Conservation (phyloP, 345 rosid species). For the Bruguiera gymnorhiza region DNA sequence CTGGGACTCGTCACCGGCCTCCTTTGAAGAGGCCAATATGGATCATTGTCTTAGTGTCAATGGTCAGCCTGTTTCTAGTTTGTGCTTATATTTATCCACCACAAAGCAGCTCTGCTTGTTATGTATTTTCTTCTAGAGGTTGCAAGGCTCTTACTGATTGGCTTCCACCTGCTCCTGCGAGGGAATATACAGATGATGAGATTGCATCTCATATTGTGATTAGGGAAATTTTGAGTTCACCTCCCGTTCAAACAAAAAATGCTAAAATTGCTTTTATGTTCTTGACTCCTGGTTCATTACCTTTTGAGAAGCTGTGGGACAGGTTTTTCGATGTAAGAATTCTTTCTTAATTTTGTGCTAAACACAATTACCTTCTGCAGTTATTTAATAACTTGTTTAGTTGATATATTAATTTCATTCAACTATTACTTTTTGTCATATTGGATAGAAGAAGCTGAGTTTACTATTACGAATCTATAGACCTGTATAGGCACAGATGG, state of each 20-base stretch:
- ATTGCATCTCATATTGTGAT: conserved; percentile 67
- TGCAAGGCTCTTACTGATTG: conserved; percentile 76
- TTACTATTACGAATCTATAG: too few relatives aligned
- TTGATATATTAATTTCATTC: too few relatives aligned
- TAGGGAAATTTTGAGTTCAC: conserved; percentile 56
- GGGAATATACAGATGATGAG: conserved; percentile 82
- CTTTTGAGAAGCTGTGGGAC: conserved; percentile 95
- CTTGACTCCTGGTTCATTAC: conserved; percentile 77
- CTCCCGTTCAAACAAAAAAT: conserved; percentile 46
- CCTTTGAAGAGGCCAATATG: conserved; percentile 74
- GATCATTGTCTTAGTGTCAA: conserved; percentile 67
- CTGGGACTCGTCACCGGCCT: conserved; percentile 63
- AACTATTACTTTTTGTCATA: too few relatives aligned
- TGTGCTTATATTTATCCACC: conserved; percentile 83
- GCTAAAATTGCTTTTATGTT: conserved; percentile 91
- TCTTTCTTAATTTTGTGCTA: background rate
- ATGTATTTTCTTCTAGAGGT: conserved; percentile 72
- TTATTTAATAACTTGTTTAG: background rate
- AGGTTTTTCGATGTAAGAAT: conserved; percentile 66
- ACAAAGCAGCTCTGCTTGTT: conserved; percentile 64
- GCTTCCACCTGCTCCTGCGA: conserved; percentile 85
- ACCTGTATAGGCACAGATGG: too few relatives aligned
- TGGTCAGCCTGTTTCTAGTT: conserved; percentile 69
- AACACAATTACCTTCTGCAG: background rate
- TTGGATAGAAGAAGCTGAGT: too few relatives aligned